A percentile compares a stretch with the other conserved stretches of the same genome.
phyloP scores from a whole-genome alignment of 1,284 basidiomycete species.

The Macrocybe sp. region DNA sequence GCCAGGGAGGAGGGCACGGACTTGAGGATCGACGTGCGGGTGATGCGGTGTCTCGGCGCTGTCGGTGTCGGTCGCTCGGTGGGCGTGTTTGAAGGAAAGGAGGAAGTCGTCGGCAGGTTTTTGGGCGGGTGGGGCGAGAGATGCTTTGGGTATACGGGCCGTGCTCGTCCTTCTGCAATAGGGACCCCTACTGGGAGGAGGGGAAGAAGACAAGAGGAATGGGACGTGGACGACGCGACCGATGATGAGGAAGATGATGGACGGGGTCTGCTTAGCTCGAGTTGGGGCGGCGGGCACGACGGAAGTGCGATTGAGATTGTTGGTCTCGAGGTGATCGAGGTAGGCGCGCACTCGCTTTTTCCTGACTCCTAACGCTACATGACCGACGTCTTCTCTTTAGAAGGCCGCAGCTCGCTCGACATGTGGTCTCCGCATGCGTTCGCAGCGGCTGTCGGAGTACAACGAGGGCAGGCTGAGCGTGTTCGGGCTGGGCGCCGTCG shows the following conservation, averaged over 20 bases:
- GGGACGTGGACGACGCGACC: constrained; percentile 13
- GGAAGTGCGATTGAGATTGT: constrained; percentile 71
- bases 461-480: constrained; percentile 51
- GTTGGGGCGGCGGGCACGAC: constrained; percentile 72
- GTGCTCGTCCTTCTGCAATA: constrained; percentile 1
- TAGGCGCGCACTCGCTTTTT: constrained; percentile 27
- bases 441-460: constrained; percentile 63
- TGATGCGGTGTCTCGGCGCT: constrained; percentile 44
- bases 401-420: constrained; percentile 41
- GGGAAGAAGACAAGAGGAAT: constrained; percentile 16
- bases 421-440: constrained; percentile 55
- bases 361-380: constrained; percentile 4
- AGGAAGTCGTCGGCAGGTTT: constrained; percentile 45
- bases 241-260: constrained; percentile 61
- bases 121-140: constrained; percentile 44
- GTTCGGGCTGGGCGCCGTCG: constrained; percentile 38
- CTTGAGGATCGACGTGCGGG: constrained; percentile 46
- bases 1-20: constrained; percentile 52
- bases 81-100: constrained; percentile 23
- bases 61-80: constrained; percentile 22
- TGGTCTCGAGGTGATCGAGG: constrained; percentile 55
- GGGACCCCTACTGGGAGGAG: constrained; percentile 8
- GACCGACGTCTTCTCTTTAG: constrained; percentile 20
- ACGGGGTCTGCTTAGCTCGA: constrained; percentile 54
- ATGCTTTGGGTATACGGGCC: constrained; percentile 24